Conservation (phyloP, 169 alveolate genomes). For the Amoebophrya sp. region DNA sequence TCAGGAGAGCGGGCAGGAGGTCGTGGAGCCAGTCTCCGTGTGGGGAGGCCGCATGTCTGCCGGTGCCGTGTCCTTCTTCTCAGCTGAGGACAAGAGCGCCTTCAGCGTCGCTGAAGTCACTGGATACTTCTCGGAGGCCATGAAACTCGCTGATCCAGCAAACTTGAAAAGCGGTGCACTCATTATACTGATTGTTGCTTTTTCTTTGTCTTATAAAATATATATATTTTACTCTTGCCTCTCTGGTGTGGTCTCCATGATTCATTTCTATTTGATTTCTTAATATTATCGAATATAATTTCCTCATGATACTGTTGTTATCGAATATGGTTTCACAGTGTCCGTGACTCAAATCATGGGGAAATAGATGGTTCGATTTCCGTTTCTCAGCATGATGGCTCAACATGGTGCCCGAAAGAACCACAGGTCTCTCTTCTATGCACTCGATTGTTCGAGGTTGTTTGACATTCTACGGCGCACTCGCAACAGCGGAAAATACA, state of each 20-base stretch:
- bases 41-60: neutral
- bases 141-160: neutral
- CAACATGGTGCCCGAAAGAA: neutral
- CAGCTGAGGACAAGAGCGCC: neutral
- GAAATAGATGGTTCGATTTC: neutral
- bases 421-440: neutral
- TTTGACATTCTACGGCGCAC: neutral
- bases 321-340: neutral
- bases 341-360: neutral
- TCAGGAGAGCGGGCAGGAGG: neutral
- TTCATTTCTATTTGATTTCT: neutral
- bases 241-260: neutral
- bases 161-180: neutral
- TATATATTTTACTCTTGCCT: neutral
- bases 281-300: neutral
- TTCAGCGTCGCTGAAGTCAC: neutral
- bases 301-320: neutral
- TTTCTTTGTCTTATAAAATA: neutral
- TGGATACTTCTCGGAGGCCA: slow-evolving; percentile 2
- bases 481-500: neutral
- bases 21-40: neutral
- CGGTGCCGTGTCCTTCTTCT: neutral
- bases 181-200: neutral
- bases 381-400: neutral
- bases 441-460: neutral